These are phyloP conservation scores for Annulohypoxylon nitens DNA, from an alignment of 495 filamentous ascomycete species.

Conservation along the genomic window DNA sequence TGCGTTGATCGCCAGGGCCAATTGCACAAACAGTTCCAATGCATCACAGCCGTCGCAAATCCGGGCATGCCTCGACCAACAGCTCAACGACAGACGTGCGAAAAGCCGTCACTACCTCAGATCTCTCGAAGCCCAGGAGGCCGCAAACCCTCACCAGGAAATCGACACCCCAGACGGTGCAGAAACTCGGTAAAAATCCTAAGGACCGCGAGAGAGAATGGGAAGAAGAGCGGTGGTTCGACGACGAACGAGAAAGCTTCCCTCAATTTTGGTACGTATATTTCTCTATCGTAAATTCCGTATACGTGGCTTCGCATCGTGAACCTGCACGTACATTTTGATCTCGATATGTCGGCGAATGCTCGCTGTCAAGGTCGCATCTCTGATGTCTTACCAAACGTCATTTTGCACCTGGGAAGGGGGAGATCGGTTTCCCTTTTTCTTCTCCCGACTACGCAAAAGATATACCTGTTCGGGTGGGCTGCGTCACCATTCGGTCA, in stretches of 20 bases:
- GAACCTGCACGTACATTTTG: neutral
- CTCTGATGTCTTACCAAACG: constrained; percentile 33
- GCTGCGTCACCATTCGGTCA: constrained; percentile 56
- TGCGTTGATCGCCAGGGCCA: constrained; percentile 32
- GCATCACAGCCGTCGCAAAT: constrained; percentile 65
- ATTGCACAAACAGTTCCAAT: constrained; percentile 50
- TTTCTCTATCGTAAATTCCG: neutral
- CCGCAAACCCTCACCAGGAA: constrained; percentile 56
- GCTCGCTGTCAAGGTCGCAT: constrained; percentile 23
- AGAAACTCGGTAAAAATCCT: constrained; percentile 59
- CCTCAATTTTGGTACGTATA: constrained; percentile 64
- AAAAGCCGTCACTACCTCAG: constrained; percentile 54
- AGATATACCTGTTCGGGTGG: constrained; percentile 52
- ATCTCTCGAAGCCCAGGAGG: constrained; percentile 54
- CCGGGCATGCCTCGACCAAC: constrained; percentile 62
- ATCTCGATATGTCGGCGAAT: constrained; percentile 31
- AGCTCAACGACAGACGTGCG: constrained; percentile 64
- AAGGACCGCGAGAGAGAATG: constrained; percentile 60
- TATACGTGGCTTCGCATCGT: constrained; percentile 14
- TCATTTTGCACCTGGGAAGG: constrained; percentile 42
- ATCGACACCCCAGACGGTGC: constrained; percentile 54
- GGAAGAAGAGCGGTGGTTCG: constrained; percentile 62
- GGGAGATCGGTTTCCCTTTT: constrained; percentile 42
- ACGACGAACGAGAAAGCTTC: constrained; percentile 65
- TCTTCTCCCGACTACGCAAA: constrained; percentile 29